Evolutionary conservation across 2,329 filamentous ascomycete species (phyloP), one percentile per base, ranked within the genome.

Genomic region (Pleomassaria siparia): DNA sequence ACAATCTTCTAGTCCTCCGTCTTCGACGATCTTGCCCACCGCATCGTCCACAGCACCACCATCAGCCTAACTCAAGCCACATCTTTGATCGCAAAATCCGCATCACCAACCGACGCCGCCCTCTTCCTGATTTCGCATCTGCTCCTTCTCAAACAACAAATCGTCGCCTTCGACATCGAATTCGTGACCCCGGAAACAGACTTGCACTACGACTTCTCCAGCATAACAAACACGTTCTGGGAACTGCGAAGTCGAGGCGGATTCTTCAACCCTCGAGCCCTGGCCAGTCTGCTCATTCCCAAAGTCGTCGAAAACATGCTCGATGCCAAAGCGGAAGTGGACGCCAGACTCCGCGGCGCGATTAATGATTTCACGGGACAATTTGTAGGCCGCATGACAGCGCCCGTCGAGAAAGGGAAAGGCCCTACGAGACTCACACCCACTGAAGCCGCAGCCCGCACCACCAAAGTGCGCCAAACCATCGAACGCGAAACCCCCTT

Each of bases 101-200:
- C 80, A n/a, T 75, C 75, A 66, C 80, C 82, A 1, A 80, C 86
- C 6, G 91, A 97, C 66, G 82, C 88, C 0, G 88, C 96, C 58
- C 80, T 99, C 4, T 99, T 99, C 72, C 85, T 96, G 63, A 86
- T 99, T 60, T 94, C 92, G 60, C 96, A 99, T 67, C 80, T 99
- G 2, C 86, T 99, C 41, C 86, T 96, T 41, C 82, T 99, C 43
- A 97, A 97, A 72, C 95, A 96, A 66, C 89, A 96, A 67, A 88
- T 99, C 43, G 85, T 99, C 21, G 91, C 91, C 9, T 91, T 99
- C 52, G 94, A 99, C 73, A 96, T 99, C 56, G 91, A 87, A 64
- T 87, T 81, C 59, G 81, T 85, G 16, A 80, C 81, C 2, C 83
- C 84, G 3, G 84, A 87, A 52, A 71, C 67, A 2, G 66, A 69